These are phyloP conservation scores for Rostrohypoxylon terebratum DNA, from an alignment of 495 filamentous ascomycete species.

Conservation along the genomic window DNA sequence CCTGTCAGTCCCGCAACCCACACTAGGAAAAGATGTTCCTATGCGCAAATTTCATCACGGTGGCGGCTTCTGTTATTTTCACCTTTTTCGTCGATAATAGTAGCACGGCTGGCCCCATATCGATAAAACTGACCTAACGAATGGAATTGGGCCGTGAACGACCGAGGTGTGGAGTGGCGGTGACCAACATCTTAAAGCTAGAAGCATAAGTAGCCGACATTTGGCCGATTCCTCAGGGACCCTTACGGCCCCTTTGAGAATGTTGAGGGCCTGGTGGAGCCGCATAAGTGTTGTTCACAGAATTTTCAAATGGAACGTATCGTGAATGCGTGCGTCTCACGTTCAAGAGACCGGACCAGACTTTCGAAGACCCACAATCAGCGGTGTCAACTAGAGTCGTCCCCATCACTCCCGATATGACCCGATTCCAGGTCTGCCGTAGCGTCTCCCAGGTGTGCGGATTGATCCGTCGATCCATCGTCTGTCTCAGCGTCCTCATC, in stretches of 20 bases:
- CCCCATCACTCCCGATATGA: conserved; percentile 33
- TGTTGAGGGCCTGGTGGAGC: conserved; percentile 41
- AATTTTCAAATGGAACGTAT: conserved; percentile 26
- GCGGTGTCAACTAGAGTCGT: conserved; percentile 25
- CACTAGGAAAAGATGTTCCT: conserved; percentile 26
- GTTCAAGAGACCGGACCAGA: conserved; percentile 27
- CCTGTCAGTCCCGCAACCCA: conserved; percentile 26
- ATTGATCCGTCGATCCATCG: conserved; percentile 37
- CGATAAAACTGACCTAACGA: conserved; percentile 28
- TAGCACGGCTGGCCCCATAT: conserved; percentile 32
- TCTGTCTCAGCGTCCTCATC: conserved; percentile 48
- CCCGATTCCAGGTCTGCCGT: conserved; percentile 27
- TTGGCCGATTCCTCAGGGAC: conserved; percentile 41
- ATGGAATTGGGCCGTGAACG: conserved; percentile 44
- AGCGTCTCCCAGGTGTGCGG: conserved; percentile 19
- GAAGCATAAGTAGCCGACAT: conserved; percentile 42
- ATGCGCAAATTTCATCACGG: conserved; percentile 37
- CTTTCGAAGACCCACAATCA: conserved; percentile 22
- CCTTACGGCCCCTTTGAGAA: conserved; percentile 31
- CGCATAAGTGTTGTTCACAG: conserved; percentile 14
- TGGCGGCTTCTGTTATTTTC: conserved; percentile 15
- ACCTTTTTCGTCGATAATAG: conserved; percentile 18
- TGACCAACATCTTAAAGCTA: conserved; percentile 39
- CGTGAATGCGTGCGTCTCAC: conserved; percentile 24
- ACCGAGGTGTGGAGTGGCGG: conserved; percentile 46